phyloP scores from a whole-genome alignment of 108 stramenopile genomes.

The Skeletonema marinoi region DNA sequence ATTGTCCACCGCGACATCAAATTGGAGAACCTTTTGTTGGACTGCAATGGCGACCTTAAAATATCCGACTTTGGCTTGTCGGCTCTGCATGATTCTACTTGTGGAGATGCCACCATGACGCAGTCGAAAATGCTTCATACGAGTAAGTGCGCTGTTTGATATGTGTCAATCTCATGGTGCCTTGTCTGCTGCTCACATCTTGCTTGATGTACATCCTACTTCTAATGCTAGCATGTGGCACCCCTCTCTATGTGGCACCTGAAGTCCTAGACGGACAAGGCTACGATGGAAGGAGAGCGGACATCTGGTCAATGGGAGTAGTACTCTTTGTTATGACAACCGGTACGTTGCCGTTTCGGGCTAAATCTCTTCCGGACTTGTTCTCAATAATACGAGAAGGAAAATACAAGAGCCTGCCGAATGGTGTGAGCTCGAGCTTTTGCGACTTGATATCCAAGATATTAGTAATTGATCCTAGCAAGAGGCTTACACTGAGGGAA shows the following conservation, averaged over 20 bases:
- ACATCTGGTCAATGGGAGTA: constrained; percentile 63
- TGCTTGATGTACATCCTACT: constrained; percentile 8
- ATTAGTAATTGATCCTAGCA: constrained; percentile 68
- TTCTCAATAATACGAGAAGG: constrained; percentile 79
- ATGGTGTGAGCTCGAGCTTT: constrained; percentile 56
- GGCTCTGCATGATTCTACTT: constrained; percentile 58
- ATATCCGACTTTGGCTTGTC: constrained; percentile 89
- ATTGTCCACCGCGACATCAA: constrained; percentile 76
- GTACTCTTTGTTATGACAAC: constrained; percentile 84
- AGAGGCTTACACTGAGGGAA: constrained; percentile 40
- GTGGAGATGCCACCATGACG: constrained; percentile 46
- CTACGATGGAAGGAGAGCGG: constrained; percentile 70
- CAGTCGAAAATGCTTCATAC: constrained; percentile 32
- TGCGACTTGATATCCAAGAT: constrained; percentile 68
- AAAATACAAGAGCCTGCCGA: constrained; percentile 62
- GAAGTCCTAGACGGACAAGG: constrained; percentile 81
- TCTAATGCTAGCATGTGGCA: constrained; percentile 81
- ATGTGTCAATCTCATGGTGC: not conserved
- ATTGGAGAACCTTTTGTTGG: constrained; percentile 83
- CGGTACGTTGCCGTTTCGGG: constrained; percentile 86
- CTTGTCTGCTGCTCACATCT: not conserved
- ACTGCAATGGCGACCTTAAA: constrained; percentile 67
- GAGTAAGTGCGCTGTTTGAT: constrained; percentile 4
- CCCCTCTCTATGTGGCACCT: constrained; percentile 86
- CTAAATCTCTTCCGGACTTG: constrained; percentile 62